Conservation (phyloP, 2,329 filamentous ascomycete genomes). For the Leptoxyphium fumago region DNA sequence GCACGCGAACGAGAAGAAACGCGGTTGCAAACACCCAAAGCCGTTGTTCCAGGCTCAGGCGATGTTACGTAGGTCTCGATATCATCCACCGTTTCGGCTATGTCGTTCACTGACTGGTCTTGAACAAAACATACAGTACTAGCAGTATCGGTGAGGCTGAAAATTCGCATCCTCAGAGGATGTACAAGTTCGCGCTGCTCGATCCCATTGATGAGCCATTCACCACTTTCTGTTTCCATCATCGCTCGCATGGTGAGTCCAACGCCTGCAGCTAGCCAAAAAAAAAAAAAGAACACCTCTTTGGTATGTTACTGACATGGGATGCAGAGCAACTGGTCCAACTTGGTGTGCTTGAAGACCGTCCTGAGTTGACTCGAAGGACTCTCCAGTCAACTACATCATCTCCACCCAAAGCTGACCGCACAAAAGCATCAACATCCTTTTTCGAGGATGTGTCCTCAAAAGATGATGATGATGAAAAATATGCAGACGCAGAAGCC, state of each 20-base stretch:
- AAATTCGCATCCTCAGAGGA: conserved; percentile 26
- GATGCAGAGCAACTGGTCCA: not conserved
- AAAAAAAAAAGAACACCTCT: no score
- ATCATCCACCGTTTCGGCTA: no score
- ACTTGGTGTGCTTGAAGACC: not conserved
- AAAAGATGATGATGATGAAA: no score
- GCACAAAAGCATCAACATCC: no score
- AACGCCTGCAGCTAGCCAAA: no score
- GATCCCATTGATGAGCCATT: conserved; percentile 35
- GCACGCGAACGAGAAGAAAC: conserved; percentile 24
- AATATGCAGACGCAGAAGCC: no score
- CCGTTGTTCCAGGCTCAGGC: not conserved
- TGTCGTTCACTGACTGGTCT: no score
- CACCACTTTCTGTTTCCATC: conserved; percentile 27
- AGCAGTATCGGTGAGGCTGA: conserved; percentile 23
- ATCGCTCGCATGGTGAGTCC: conserved; percentile 4
- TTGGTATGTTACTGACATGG: no score
- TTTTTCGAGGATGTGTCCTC: no score
- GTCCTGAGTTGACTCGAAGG: not conserved
- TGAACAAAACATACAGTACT: not conserved
- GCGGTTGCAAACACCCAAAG: conserved; percentile 8
- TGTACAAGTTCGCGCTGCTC: conserved; percentile 35
- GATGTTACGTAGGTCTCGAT: conserved; percentile 18
- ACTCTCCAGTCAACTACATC: no score
- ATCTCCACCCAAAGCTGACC: no score